These are phyloP conservation scores for Candida anutae DNA, from an alignment of 1,139 yeast genomes.

Conservation along the genomic window DNA sequence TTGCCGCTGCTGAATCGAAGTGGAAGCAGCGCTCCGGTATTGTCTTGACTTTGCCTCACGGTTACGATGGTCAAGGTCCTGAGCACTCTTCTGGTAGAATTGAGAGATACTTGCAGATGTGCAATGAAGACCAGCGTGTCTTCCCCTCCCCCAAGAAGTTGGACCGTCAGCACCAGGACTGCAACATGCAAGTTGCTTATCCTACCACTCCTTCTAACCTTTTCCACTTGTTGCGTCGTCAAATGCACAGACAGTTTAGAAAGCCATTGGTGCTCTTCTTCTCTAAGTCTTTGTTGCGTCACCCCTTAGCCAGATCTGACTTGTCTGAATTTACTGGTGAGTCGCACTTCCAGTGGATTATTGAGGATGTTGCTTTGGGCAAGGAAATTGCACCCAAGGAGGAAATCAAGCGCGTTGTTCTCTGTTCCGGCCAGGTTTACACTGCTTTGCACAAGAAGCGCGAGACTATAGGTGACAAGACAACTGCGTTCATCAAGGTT, in stretches of 20 bases:
- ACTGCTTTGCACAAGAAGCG: slow-evolving; percentile 89
- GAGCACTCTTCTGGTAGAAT: slow-evolving; percentile 98
- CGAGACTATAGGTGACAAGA: slow-evolving; percentile 62
- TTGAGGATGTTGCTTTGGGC: slow-evolving; percentile 85
- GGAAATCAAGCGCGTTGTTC: slow-evolving; percentile 80
- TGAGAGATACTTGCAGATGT: slow-evolving; percentile 92
- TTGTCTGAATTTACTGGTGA: slow-evolving; percentile 85
- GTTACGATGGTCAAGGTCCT: slow-evolving; percentile 99
- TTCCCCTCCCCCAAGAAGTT: slow-evolving; percentile 89
- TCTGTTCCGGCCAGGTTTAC: slow-evolving; percentile 91
- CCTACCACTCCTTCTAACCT: slow-evolving; percentile 97
- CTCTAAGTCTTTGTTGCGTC: slow-evolving; percentile 93
- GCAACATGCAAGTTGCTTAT: slow-evolving; percentile 96
- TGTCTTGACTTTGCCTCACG: slow-evolving; percentile 94
- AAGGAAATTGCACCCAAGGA: slow-evolving; percentile 67
- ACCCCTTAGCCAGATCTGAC: slow-evolving; percentile 90
- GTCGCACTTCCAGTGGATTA: slow-evolving; percentile 89
- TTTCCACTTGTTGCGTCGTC: slow-evolving; percentile 97
- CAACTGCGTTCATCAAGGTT: slow-evolving; percentile 80
- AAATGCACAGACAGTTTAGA: slow-evolving; percentile 98
- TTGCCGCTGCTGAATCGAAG: slow-evolving; percentile 95
- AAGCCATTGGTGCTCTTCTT: slow-evolving; percentile 87
- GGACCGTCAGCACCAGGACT: slow-evolving; percentile 97
- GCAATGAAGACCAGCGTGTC: slow-evolving; percentile 90
- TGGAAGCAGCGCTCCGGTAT: slow-evolving; percentile 99